These are phyloP conservation scores for Phytopythium kandeliae DNA, from an alignment of 352 stramenopile genomes.

Conservation along the genomic window DNA sequence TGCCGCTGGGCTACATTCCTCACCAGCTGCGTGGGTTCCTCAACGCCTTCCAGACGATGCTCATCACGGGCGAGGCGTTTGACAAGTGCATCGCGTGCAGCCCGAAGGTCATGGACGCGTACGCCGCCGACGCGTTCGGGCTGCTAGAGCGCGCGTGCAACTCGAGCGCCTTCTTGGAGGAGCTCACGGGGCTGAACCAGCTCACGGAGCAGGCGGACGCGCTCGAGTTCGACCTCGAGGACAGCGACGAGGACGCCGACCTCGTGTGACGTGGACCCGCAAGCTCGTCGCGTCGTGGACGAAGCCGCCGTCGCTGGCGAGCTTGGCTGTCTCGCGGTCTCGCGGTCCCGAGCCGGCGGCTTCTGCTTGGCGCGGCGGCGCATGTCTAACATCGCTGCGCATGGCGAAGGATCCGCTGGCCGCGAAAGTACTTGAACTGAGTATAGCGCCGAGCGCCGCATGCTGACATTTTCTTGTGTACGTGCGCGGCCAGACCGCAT, in stretches of 20 bases:
- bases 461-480: not conserved
- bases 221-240: slow-evolving; percentile 60
- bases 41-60: slow-evolving; percentile 83
- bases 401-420: too few relatives aligned
- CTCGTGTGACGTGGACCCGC: slow-evolving; percentile 16
- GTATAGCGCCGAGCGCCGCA: too few relatives aligned
- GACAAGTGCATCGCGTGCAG: slow-evolving; percentile 96
- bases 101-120: slow-evolving; percentile 83
- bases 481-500: not conserved
- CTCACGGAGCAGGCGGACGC: slow-evolving; percentile 53
- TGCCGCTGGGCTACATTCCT: slow-evolving; percentile 82
- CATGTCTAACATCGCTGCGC: too few relatives aligned
- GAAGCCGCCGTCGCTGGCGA: too few relatives aligned
- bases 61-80: slow-evolving; percentile 90
- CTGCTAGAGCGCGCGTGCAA: slow-evolving; percentile 67
- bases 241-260: slow-evolving; percentile 61
- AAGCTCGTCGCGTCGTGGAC: too few relatives aligned
- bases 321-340: too few relatives aligned
- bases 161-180: slow-evolving; percentile 64
- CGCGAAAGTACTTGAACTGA: not conserved
- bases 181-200: slow-evolving; percentile 67
- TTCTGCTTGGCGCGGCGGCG: too few relatives aligned
- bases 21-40: slow-evolving; percentile 96
- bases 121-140: slow-evolving; percentile 35
- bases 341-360: too few relatives aligned